phyloP scores from a whole-genome alignment of 768 basidiomycete genomes.

The Pholiota molesta region DNA sequence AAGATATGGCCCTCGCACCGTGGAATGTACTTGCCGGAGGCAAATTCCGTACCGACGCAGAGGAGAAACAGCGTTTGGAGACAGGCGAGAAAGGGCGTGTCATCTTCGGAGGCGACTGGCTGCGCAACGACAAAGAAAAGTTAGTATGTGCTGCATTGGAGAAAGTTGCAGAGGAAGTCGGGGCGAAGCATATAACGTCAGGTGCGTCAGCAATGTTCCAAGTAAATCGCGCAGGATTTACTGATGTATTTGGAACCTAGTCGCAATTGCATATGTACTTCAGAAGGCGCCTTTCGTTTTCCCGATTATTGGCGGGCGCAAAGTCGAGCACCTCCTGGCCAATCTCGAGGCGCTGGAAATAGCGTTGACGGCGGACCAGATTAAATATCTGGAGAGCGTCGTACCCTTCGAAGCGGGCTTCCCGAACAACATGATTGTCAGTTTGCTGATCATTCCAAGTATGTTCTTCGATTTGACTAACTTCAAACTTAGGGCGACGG shows the following conservation, averaged over 20 bases:
- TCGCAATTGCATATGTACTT: conserved; percentile 58
- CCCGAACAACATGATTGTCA: conserved; percentile 36
- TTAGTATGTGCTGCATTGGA: conserved; percentile 47
- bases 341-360: conserved; percentile 57
- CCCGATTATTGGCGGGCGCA: conserved; percentile 54
- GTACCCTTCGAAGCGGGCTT: conserved; percentile 52
- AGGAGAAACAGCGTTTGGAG: conserved; percentile 29
- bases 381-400: conserved; percentile 44
- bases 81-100: conserved; percentile 44
- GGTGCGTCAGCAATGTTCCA: conserved; percentile 31
- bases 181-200: conserved; percentile 48
- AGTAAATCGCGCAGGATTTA: not conserved
- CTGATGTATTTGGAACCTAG: conserved; percentile 21
- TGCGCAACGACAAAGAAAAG: conserved; percentile 47
- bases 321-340: conserved; percentile 50
- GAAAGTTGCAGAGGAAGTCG: conserved; percentile 52
- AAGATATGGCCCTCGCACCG: conserved; percentile 36
- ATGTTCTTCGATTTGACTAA: not conserved
- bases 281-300: conserved; percentile 57
- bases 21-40: conserved; percentile 37
- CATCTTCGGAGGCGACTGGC: conserved; percentile 37
- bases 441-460: conserved; percentile 10
- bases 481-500: conserved; percentile 12
- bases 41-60: conserved; percentile 60
- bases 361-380: conserved; percentile 45